phyloP scores from a whole-genome alignment of 352 stramenopile genomes.

The Globisporangium canariense region DNA sequence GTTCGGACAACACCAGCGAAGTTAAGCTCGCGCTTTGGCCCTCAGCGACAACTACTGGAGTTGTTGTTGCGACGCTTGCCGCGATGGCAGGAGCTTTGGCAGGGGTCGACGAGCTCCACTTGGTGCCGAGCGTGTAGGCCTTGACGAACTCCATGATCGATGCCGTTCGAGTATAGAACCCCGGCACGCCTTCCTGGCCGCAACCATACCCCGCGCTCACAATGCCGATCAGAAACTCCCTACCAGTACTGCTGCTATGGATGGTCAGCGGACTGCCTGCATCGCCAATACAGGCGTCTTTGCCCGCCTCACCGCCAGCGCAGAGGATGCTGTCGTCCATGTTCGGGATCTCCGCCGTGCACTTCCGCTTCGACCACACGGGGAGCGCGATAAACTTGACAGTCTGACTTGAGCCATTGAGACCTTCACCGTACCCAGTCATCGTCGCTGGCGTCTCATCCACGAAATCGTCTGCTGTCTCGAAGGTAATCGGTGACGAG shows the following conservation, averaged over 20 bases:
- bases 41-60: neutral
- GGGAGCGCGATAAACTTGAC: neutral
- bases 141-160: conserved; percentile 7
- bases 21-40: neutral
- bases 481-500: conserved; percentile 17
- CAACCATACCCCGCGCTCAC: conserved; percentile 6
- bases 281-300: conserved; percentile 3
- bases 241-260: neutral
- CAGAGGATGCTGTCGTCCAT: conserved; percentile 7
- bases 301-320: neutral
- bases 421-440: conserved; percentile 23
- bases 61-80: neutral
- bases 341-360: neutral
- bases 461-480: conserved; percentile 19
- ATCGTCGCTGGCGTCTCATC: conserved; percentile 2
- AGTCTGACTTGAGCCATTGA: conserved; percentile 12
- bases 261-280: conserved; percentile 10
- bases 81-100: neutral
- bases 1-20: neutral
- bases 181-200: neutral
- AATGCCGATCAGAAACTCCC: neutral
- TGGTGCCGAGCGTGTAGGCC: neutral
- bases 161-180: neutral
- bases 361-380: conserved; percentile 5
- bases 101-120: neutral